Evolutionary conservation across 371 early-diverging fungal genomes (phyloP).

Genomic region (Polyrhizophydium stewartii): DNA sequence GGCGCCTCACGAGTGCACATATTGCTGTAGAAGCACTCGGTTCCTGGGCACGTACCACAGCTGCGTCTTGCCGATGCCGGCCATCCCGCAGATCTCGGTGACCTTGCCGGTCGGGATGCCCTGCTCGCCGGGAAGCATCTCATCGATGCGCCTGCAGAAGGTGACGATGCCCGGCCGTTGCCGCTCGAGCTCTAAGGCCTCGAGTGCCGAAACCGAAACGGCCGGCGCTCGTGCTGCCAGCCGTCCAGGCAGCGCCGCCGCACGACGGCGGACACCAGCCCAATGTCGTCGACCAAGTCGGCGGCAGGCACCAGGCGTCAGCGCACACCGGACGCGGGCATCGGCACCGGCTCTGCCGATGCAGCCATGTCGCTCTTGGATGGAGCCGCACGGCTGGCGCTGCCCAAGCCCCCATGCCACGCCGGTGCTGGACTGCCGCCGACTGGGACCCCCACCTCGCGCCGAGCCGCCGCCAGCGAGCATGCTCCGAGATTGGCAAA

Average conservation of each 20-base stretch:
- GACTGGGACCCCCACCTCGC: too few relatives aligned
- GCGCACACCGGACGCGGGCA: too few relatives aligned
- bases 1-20: neutral
- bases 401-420: too few relatives aligned
- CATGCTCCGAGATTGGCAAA: too few relatives aligned
- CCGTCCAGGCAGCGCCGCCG: neutral
- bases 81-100: constrained; percentile 62
- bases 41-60: constrained; percentile 42
- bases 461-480: too few relatives aligned
- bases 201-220: constrained; percentile 24
- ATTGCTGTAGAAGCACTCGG: neutral
- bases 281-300: neutral
- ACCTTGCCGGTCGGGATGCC: constrained; percentile 52
- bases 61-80: constrained; percentile 67
- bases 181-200: constrained; percentile 19
- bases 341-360: too few relatives aligned
- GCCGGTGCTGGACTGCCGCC: too few relatives aligned
- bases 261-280: neutral
- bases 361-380: too few relatives aligned
- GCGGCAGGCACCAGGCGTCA: too few relatives aligned
- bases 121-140: constrained; percentile 31
- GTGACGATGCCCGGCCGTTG: constrained; percentile 31
- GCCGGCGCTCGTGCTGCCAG: neutral
- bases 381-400: too few relatives aligned
- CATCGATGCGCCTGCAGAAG: constrained; percentile 39